phyloP scores from a whole-genome alignment of 352 stramenopile species.

The Globisporangium alternatum region DNA sequence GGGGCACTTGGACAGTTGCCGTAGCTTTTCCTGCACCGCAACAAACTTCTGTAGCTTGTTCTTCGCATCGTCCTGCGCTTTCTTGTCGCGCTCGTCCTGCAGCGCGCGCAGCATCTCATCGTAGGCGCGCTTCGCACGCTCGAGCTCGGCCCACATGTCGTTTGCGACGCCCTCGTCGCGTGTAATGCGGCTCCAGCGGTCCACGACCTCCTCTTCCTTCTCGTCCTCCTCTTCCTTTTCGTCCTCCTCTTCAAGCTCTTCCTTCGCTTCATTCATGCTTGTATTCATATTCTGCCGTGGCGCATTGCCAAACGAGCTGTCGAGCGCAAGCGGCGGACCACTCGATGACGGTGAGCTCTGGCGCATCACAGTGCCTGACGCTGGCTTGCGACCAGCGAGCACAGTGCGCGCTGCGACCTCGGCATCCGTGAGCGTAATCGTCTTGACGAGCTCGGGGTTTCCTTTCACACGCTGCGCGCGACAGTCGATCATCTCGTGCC shows the following conservation, averaged over 20 bases:
- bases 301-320: conserved; percentile 9
- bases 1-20: conserved; percentile 58
- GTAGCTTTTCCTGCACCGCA: conserved; percentile 56
- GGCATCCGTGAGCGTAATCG: conserved; percentile 44
- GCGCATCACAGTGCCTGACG: conserved; percentile 27
- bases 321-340: conserved; percentile 7
- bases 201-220: conserved; percentile 9
- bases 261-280: conserved; percentile 16
- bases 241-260: conserved; percentile 18
- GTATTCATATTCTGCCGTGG: not conserved
- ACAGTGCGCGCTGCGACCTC: conserved; percentile 30
- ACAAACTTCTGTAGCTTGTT: conserved; percentile 31
- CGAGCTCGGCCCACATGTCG: conserved; percentile 62
- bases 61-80: conserved; percentile 20
- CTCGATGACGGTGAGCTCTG: conserved; percentile 11
- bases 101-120: conserved; percentile 31
- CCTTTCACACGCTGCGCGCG: conserved; percentile 57
- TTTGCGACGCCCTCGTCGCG: conserved; percentile 62
- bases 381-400: conserved; percentile 38
- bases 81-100: conserved; percentile 13
- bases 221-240: conserved; percentile 20
- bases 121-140: conserved; percentile 56
- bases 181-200: conserved; percentile 15
- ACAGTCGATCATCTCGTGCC: conserved; percentile 58
- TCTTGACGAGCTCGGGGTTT: conserved; percentile 41